These are phyloP conservation scores for Microcyclospora pomicola DNA, from an alignment of 2,329 filamentous ascomycete genomes.

Conservation along the genomic window DNA sequence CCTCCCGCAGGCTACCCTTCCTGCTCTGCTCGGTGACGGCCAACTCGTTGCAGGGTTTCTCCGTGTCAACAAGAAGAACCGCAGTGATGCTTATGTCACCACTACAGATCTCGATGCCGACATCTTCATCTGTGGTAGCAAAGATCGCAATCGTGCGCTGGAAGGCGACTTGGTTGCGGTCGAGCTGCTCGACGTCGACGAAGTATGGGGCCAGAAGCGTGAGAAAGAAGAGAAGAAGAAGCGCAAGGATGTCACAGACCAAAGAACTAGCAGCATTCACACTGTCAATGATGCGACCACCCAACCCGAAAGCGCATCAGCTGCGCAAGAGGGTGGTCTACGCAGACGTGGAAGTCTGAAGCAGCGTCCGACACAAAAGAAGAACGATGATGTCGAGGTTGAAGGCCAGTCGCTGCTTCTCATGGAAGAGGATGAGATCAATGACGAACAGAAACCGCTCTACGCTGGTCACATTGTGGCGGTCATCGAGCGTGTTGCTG, in stretches of 20 bases:
- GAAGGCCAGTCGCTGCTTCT: conserved; percentile 93
- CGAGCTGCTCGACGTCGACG: conserved; percentile 91
- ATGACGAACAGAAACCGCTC: conserved; percentile 91
- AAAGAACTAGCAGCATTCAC: conserved; percentile 63
- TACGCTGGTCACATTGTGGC: conserved; percentile 96
- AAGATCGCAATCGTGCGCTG: conserved; percentile 91
- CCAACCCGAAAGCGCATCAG: conserved; percentile 45
- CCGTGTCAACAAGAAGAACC: conserved; percentile 98
- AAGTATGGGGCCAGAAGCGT: conserved; percentile 96
- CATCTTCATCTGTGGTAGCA: conserved; percentile 99
- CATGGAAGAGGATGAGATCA: conserved; percentile 97
- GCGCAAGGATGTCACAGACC: conserved; percentile 95
- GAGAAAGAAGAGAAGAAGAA: conserved; percentile 99
- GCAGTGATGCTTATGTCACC: conserved; percentile 94
- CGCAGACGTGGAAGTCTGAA: conserved; percentile 87
- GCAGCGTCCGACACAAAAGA: conserved; percentile 96
- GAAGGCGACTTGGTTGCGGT: conserved; percentile 93
- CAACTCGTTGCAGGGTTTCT: conserved; percentile 93
- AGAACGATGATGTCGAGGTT: conserved; percentile 98
- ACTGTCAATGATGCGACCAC: conserved; percentile 45
- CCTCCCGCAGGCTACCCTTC: conserved; percentile 83
- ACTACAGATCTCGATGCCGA: conserved; percentile 91
- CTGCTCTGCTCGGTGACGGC: conserved; percentile 77
- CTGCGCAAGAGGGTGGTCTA: conserved; percentile 64
- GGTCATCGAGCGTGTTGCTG: conserved; percentile 89